Conservation (phyloP, 2,329 filamentous ascomycete genomes). For the Stachybotrys chartarum region DNA sequence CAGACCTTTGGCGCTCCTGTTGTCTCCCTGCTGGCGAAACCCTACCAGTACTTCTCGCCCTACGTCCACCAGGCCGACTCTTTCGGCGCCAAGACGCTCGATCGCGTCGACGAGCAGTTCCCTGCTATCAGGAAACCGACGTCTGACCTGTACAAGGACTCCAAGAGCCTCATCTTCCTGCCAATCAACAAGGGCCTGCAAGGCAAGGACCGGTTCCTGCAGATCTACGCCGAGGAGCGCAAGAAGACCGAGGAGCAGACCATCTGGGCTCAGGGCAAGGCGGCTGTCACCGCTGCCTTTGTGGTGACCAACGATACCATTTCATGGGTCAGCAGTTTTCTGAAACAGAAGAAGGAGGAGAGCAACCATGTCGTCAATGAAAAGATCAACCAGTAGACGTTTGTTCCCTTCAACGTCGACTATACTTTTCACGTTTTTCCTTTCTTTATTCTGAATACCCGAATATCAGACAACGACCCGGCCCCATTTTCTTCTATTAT, state of each 20-base stretch:
- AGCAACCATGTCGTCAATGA: constrained; percentile 49
- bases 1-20: constrained; percentile 69
- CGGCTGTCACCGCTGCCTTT: constrained; percentile 59
- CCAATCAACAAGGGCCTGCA: constrained; percentile 56
- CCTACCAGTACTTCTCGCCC: constrained; percentile 75
- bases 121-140: constrained; percentile 72
- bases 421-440: not conserved
- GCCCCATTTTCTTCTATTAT: no score
- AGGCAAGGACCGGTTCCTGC: constrained; percentile 54
- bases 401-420: not conserved
- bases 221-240: constrained; percentile 49
- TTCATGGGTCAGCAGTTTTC: constrained; percentile 49
- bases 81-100: constrained; percentile 65
- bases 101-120: constrained; percentile 61
- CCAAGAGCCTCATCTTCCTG: constrained; percentile 53
- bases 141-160: constrained; percentile 57
- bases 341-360: constrained; percentile 57
- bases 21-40: constrained; percentile 62
- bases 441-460: not conserved
- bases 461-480: no score
- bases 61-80: constrained; percentile 79
- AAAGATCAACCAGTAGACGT: constrained; percentile 35
- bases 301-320: constrained; percentile 60
- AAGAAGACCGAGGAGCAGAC: constrained; percentile 60
- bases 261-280: constrained; percentile 62